A percentile compares a stretch with the other conserved stretches of the same genome.
Evolutionary conservation across 2,329 filamentous ascomycete genomes (phyloP).

Genomic region (Fusarium proliferatum): DNA sequence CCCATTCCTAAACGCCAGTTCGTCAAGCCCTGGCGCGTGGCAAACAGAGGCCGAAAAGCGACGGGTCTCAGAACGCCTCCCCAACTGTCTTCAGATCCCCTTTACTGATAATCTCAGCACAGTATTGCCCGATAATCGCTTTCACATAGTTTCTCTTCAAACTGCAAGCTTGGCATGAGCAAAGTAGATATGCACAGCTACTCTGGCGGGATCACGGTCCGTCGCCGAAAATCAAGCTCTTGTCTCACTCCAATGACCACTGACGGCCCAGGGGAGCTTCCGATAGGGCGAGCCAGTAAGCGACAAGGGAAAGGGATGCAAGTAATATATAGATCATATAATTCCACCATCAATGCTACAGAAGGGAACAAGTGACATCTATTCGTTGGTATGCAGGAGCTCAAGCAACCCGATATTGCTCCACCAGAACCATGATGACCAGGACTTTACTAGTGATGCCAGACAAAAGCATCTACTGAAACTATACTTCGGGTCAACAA

Average conservation of each 20-base stretch:
- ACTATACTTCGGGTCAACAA: not conserved
- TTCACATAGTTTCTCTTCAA: constrained; percentile 7
- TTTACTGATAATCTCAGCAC: not conserved
- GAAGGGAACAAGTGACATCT: constrained; percentile 10
- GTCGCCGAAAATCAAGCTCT: constrained; percentile 1
- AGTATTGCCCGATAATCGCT: constrained; percentile 4
- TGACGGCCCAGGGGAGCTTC: constrained; percentile 12
- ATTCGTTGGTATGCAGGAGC: constrained; percentile 28
- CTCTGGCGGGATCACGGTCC: constrained; percentile 3
- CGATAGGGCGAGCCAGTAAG: constrained; percentile 26
- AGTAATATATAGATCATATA: constrained; percentile 8
- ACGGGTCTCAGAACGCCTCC: constrained; percentile 9
- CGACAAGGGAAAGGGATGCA: constrained; percentile 18
- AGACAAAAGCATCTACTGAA: not conserved
- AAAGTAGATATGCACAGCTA: not conserved
- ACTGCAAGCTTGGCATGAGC: constrained; percentile 12
- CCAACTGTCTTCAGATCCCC: not conserved
- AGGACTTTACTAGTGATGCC: not conserved
- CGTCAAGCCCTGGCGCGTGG: constrained; percentile 24
- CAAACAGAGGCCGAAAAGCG: constrained; percentile 29
- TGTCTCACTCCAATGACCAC: constrained; percentile 26
- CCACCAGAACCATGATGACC: not conserved
- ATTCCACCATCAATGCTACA: not conserved
- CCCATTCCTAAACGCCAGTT: constrained; percentile 27
- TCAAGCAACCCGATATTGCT: constrained; percentile 9